Base-by-base conservation (phyloP, 768 basidiomycete species). In the Pleurotus citrinopileatus region DNA sequence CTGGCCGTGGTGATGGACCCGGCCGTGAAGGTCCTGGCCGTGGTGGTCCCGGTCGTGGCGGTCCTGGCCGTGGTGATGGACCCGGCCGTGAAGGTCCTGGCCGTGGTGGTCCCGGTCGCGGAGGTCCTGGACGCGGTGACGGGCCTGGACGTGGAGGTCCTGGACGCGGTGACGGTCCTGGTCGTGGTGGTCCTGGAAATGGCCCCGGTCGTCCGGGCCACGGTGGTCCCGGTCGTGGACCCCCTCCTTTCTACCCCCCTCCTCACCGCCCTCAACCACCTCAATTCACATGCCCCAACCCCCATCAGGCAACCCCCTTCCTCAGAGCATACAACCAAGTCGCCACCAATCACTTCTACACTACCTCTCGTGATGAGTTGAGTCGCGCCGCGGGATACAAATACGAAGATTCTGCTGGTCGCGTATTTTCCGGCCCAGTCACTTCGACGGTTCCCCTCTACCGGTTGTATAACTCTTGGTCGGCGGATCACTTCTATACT, bases 401-500 rank as follows among this genome's bases (percentile, higher is more conserved):
- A 3, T 9, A 5, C 7, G 52, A 53, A 17, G 36, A 22, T 36
- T 15, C 19, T 22, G 52, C 40, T 25, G 37, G 52, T 4, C 37
- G 25, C 8, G 51, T 59, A 46, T 59, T 54, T 27, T 4, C 37
- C 23, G 44, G 19, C 46, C 53, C 43, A 43, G 47, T 37, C 26
- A 26, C 42, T 29, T 28, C 28, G n/a, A 60, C 54, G 29, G 28
- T 50, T 27, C 54, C 59, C 3, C 42, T 60, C 32, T 60, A 58
- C 47, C 59, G 57, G 36, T 19, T 58, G 27, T 60, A 53, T 25
- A 60, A 55, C 51, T 8, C 52, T 4, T 42, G 26, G 26, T 27
- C 27, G 17, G 37, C 38, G 23, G 53, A 58, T 52, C 53, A 58
- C 44, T 55, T 59, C 23, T 60, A 59, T 29, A 60, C 59, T 42